phyloP scores from a whole-genome alignment of 306 rosid genomes.

The Inga oerstediana region DNA sequence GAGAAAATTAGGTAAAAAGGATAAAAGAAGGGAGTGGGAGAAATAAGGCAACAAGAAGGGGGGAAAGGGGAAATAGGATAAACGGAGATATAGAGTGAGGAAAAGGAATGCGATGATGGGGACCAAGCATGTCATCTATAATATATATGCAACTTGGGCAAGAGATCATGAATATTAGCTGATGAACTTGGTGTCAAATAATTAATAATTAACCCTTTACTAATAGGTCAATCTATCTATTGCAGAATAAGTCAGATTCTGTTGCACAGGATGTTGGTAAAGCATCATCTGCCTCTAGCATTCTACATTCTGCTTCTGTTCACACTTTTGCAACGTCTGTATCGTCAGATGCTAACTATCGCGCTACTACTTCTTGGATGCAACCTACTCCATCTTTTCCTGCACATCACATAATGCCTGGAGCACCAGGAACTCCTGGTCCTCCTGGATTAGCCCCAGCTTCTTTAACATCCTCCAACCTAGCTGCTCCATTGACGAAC shows the following conservation, averaged over 20 bases:
- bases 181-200: constrained; percentile 13
- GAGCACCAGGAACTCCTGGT: constrained; percentile 63
- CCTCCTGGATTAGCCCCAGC: constrained; percentile 71
- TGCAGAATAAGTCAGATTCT: constrained; percentile 53
- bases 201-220: not conserved
- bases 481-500: constrained; percentile 35
- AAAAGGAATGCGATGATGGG: not conserved
- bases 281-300: constrained; percentile 50
- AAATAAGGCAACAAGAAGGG: not conserved
- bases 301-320: constrained; percentile 47
- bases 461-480: constrained; percentile 44
- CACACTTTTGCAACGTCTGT: constrained; percentile 45
- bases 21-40: not conserved
- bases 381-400: constrained; percentile 53
- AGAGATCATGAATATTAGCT: constrained; percentile 10
- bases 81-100: not conserved
- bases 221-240: constrained; percentile 25
- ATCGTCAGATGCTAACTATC: constrained; percentile 54
- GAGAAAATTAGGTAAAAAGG: not conserved
- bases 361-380: constrained; percentile 55
- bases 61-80: not conserved
- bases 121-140: not conserved
- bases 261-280: constrained; percentile 46
- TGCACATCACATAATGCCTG: constrained; percentile 49
- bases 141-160: not conserved